Base-by-base conservation (phyloP, 805 yeast genomes). In the Yarrowia sp. region DNA sequence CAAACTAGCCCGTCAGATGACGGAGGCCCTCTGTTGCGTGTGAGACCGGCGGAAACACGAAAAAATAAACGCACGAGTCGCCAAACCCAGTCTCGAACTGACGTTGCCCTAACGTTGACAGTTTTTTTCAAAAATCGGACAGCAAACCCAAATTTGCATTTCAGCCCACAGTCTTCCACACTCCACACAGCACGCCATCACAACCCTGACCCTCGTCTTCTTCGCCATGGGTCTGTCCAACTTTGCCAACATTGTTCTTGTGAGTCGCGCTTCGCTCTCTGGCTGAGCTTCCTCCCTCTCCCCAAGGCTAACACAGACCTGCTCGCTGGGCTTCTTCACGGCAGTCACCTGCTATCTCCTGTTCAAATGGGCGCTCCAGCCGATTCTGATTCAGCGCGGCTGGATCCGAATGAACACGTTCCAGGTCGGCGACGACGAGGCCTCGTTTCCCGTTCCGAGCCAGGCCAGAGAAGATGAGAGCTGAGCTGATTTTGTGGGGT, bases 321-420 rank as follows among this genome's bases (percentile, higher is more conserved):
- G 65, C 49, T 36, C 62, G 18, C 62, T 66, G 44, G 39, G 64
- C 19, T 41, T 38, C 32, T 39, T 61, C 49, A 53, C 67, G 51
- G 60, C 38, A 5, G 63, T 61, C 4, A 47, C 63, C 12, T 36
- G 65, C 16, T 66, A 59, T 38, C 31, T 59, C 22, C 36, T 63
- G 36, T 65, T 63, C 56, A 39, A 49, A 19, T 49, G 64, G 64
- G 69, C 69, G 3, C 49, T 66, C 29, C 65, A 65, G 59, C 68
- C 67, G 8, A 63, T 66, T 31, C 49, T 64, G 38, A 44, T 56
- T 19, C 63, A 41, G 58, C 61, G 47, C 13, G 61, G 61, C 29
- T 55, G 61, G 61, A 55, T 55, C 18, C 38, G 61, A 55, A 55
- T 55, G 61, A 55, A 55, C 38, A 55, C 61, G 6, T 55, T 55